Base-by-base conservation (phyloP, 2,329 filamentous ascomycete species). In the Pseudogymnoascus verrucosus region DNA sequence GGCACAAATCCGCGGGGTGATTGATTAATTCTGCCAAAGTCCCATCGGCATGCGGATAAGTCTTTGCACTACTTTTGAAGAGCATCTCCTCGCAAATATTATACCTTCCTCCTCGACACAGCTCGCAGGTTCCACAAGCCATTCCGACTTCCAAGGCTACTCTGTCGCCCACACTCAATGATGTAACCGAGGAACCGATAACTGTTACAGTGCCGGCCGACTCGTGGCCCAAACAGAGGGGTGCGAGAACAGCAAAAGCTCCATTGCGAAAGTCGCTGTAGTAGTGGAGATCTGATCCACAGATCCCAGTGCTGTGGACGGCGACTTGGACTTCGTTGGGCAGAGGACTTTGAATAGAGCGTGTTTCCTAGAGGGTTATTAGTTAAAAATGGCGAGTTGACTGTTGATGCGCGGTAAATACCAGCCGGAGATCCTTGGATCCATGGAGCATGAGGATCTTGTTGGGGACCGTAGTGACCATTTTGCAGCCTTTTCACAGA, bases 241-340 rank as follows among this genome's bases (percentile, higher is more conserved):
- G 89, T 73, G 84, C 89, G 68, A 84, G 84, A 59, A 98, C 93
- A 66, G 97, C 88, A 89, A 97, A 97, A 69, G 93, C 93, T 42
- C 95, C 93, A 74, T 98, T 98, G 78, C 90, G 90, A 70, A 93
- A 93, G 63, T 89, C 89, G 74, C 95, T 91, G 91, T 93, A 98
- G 81, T 98, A 98, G 79, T 98, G 93, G 64, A 98, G 87, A 75
- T 97, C 93, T 66, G 91, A 96, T 83, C 93, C 95, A 80, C 95
- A 98, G 71, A 98, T 97, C 62, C 95, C 95, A 2, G 93, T 98
- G 77, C 90, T 93, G 77, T 93, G 90, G 74, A 98, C 85, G 62
- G 90, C 90, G 65, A 98, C 77, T 47, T 91, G 91, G 60, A 97
- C 91, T 79, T 97, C 90, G 61, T 64, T 62, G 59, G 71, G 57